Conservation (phyloP, 1,284 basidiomycete genomes). For the Sphagnurus paluster region DNA sequence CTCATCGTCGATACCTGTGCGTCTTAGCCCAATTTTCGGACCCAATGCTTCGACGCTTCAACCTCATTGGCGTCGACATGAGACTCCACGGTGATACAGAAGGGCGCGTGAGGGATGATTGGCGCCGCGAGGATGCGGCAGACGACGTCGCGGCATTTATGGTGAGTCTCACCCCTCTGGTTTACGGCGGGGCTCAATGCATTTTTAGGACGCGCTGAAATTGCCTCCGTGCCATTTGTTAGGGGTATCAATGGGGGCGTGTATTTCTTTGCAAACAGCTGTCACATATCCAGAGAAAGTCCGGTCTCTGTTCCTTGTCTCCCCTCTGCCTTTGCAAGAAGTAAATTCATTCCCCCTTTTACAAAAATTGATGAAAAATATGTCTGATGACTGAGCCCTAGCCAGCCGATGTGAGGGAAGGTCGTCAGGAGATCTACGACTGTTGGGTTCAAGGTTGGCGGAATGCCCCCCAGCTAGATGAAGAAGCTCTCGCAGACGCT, state of each 20-base stretch:
- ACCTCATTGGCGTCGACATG: constrained; percentile 33
- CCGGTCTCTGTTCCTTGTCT: constrained; percentile 33
- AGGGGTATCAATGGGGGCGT: constrained; percentile 35
- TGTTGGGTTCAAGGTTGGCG: constrained; percentile 31
- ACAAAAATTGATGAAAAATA: background rate
- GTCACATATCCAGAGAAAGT: constrained; percentile 32
- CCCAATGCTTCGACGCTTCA: constrained; percentile 33
- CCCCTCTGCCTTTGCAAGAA: constrained; percentile 32
- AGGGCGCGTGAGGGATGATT: constrained; percentile 24
- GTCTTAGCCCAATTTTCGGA: constrained; percentile 32
- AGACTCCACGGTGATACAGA: constrained; percentile 32
- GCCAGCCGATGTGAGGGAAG: constrained; percentile 30
- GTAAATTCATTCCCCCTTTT: constrained; percentile 15
- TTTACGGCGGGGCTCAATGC: background rate
- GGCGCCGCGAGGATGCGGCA: constrained; percentile 29
- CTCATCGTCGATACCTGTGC: background rate
- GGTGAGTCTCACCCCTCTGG: constrained; percentile 21
- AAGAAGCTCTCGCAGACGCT: constrained; percentile 29
- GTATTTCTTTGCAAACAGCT: constrained; percentile 31
- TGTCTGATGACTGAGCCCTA: constrained; percentile 9
- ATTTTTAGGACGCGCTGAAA: constrained; percentile 30
- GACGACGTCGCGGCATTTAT: constrained; percentile 35
- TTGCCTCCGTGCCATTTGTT: constrained; percentile 35
- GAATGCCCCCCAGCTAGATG: constrained; percentile 18
- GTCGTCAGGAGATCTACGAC: constrained; percentile 35